Evolutionary conservation across 768 basidiomycete species (phyloP).

Genomic region (Lactifluus subvellereus): DNA sequence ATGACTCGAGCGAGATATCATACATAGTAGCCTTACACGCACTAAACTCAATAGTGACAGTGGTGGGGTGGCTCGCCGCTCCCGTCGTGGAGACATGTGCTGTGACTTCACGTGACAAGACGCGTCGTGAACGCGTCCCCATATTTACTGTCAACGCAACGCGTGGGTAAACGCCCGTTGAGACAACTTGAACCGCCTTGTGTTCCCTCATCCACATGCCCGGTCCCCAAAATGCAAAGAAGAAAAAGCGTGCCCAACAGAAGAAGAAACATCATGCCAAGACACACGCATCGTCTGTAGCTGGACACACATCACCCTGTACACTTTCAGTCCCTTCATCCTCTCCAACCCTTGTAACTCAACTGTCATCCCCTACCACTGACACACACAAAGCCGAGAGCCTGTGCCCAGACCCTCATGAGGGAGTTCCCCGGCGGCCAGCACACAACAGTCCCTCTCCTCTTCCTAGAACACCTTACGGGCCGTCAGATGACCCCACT

Average conservation of each 20-base stretch:
- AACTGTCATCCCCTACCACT: neutral
- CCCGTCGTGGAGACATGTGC: too few species aligned
- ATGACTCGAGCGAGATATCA: too few species aligned
- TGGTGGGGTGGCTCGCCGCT: too few species aligned
- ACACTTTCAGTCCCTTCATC: neutral
- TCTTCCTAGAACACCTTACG: neutral
- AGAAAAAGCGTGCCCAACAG: slow-evolving; percentile 35
- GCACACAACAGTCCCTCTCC: neutral
- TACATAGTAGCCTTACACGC: too few species aligned
- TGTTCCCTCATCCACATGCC: slow-evolving; percentile 40
- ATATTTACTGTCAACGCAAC: neutral
- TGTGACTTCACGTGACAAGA: slow-evolving; percentile 1
- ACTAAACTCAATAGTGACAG: too few species aligned
- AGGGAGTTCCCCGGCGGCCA: neutral
- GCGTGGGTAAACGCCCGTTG: neutral
- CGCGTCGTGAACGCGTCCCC: slow-evolving; percentile 9
- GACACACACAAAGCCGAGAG: slow-evolving; percentile 1
- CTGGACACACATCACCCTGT: neutral
- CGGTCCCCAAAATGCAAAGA: slow-evolving; percentile 52
- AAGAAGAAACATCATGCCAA: slow-evolving; percentile 34
- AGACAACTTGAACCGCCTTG: neutral
- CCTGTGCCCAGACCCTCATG: neutral
- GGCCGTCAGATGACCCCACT: slow-evolving; percentile 21
- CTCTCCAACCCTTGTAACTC: slow-evolving; percentile 1
- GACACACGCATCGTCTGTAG: slow-evolving; percentile 8